phyloP scores from a whole-genome alignment of 1,284 basidiomycete genomes.

The Schizophyllum amplum region DNA sequence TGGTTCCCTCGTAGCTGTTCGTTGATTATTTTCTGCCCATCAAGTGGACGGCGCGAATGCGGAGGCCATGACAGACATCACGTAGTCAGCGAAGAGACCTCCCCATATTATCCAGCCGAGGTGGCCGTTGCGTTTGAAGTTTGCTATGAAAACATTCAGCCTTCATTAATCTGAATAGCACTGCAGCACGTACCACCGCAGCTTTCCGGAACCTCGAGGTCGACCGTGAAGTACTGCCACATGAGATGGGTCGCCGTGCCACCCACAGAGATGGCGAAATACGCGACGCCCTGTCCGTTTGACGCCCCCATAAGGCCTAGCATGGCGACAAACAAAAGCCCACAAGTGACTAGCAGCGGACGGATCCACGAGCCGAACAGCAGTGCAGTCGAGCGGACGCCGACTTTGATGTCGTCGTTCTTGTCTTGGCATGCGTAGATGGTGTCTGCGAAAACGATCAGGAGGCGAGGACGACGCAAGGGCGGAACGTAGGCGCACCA shows the following conservation, averaged over 20 bases:
- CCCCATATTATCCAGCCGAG: conserved; percentile 43
- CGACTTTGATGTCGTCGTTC: conserved; percentile 40
- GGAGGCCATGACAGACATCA: conserved; percentile 1
- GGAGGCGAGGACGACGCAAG: neutral
- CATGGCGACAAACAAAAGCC: conserved; percentile 37
- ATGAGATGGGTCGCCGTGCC: conserved; percentile 36
- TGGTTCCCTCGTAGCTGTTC: neutral
- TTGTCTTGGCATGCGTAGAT: conserved; percentile 56
- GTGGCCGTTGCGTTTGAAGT: conserved; percentile 40
- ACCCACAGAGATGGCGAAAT: conserved; percentile 47
- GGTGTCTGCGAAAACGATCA: conserved; percentile 27
- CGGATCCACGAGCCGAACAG: conserved; percentile 49
- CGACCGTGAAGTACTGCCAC: conserved; percentile 50
- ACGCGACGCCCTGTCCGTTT: conserved; percentile 41
- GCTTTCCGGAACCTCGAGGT: conserved; percentile 45
- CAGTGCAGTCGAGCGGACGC: conserved; percentile 47
- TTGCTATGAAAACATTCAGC: conserved; percentile 27
- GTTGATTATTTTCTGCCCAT: neutral
- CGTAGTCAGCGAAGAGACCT: conserved; percentile 37
- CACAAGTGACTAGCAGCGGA: conserved; percentile 45
- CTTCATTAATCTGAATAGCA: conserved; percentile 4
- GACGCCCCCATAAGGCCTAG: conserved; percentile 40
- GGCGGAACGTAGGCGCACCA: conserved; percentile 24
- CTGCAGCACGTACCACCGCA: conserved; percentile 36
- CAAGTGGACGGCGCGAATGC: neutral